phyloP scores from a whole-genome alignment of 495 filamentous ascomycete genomes.

The Lepraria neglecta region DNA sequence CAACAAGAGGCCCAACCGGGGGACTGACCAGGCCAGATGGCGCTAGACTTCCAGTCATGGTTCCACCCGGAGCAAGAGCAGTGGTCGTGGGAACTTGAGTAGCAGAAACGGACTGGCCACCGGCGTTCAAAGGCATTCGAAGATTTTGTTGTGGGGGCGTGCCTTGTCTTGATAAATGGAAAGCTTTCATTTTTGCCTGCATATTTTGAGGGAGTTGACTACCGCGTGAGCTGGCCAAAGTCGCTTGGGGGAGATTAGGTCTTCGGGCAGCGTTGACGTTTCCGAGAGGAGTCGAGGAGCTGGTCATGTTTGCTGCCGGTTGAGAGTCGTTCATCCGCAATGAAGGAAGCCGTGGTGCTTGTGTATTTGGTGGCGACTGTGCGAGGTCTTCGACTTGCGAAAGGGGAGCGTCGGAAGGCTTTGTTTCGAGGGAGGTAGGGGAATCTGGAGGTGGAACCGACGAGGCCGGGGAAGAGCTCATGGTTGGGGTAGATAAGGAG shows the following conservation, averaged over 20 bases:
- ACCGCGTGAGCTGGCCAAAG: conserved; percentile 49
- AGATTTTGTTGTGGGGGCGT: conserved; percentile 37
- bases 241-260: conserved; percentile 45
- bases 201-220: conserved; percentile 69
- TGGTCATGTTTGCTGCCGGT: conserved; percentile 49
- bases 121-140: conserved; percentile 21
- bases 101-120: conserved; percentile 31
- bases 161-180: conserved; percentile 60
- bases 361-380: conserved; percentile 17
- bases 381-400: conserved; percentile 30
- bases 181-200: conserved; percentile 72
- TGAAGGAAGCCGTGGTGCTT: conserved; percentile 28
- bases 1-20: conserved; percentile 34
- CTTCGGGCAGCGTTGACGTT: conserved; percentile 72
- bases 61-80: conserved; percentile 19
- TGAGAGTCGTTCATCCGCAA: conserved; percentile 42
- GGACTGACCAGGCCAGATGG: conserved; percentile 23
- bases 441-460: conserved; percentile 3
- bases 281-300: conserved; percentile 75
- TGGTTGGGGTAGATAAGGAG: background rate
- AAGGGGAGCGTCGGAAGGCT: background rate
- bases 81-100: conserved; percentile 35
- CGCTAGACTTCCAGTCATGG: conserved; percentile 12
- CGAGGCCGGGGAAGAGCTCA: conserved; percentile 13
- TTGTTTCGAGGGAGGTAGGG: background rate